phyloP scores from a whole-genome alignment of 108 stramenopile species.

The Fistulifera pelliculosa region DNA sequence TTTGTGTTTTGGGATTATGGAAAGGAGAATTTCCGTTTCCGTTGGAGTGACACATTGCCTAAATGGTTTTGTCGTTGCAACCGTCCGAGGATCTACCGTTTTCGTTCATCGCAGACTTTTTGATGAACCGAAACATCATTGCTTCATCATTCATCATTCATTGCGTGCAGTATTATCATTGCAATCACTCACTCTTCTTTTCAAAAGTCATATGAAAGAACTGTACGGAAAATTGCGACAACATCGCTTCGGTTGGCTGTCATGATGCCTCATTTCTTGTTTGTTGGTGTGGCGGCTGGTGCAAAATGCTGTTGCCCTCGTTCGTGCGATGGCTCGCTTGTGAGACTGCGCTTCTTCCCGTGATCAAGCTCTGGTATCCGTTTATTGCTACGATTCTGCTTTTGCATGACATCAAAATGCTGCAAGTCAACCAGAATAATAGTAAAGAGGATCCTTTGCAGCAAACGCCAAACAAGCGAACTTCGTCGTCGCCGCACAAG shows the following conservation, averaged over 20 bases:
- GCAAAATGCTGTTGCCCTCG: constrained; percentile 37
- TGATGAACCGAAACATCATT: no score
- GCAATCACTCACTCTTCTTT: background rate
- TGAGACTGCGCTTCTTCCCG: background rate
- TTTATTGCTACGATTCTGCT: background rate
- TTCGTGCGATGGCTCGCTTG: constrained; percentile 9
- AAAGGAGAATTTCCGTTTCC: no score
- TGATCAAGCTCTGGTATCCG: background rate
- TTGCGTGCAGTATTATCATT: no score
- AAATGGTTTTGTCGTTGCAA: no score
- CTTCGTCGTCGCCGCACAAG: background rate
- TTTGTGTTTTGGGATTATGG: no score
- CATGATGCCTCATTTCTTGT: constrained; percentile 59
- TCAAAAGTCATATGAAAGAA: constrained; percentile 16
- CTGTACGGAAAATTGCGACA: constrained; percentile 35
- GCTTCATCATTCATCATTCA: no score
- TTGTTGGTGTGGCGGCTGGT: constrained; percentile 19
- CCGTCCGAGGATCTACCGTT: no score
- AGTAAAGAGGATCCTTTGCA: background rate
- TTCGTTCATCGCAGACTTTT: no score
- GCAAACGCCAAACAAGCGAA: background rate
- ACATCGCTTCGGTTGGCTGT: constrained; percentile 63
- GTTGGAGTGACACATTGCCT: no score
- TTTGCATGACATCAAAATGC: background rate
- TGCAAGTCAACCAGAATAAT: background rate